Base-by-base conservation (phyloP, 2,329 filamentous ascomycete species). In the Epicoccum sorghinum region DNA sequence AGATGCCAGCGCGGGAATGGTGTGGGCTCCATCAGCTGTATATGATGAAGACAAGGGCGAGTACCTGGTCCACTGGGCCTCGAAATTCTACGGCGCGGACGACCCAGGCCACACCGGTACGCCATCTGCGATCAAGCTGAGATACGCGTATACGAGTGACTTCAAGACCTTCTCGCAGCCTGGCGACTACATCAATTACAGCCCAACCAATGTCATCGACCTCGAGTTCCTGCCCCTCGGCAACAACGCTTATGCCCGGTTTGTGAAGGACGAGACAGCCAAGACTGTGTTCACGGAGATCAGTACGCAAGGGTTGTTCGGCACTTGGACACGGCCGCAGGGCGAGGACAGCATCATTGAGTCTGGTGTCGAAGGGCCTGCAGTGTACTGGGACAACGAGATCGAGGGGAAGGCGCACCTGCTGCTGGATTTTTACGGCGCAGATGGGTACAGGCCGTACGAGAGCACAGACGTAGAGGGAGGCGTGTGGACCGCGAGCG, bases 1-100 rank as follows among this genome's bases (percentile, higher is more conserved):
- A 59, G 77, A 82, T 52, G 67, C 68, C n/a, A 79, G 76, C 3
- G 83, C 81, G 0, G 83, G 82, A 3, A 85, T 84, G 82, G 81
- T 83, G 0, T 85, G 83, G 83, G 83, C 82, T 0, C 83, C 83
- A 0, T 79, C 81, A 45, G 82, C 82, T 0, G 78, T 84, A 46
- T 85, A 78, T 77, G 81, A 85, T 58, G 70, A 75, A 0, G 67
- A 70, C 1, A 77, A 79, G 61, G 62, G 66, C 13, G 73, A 78
- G 38, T 82, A 79, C 65, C 75, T 79, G 14, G 75, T 82, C 40
- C 79, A 80, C 65, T 83, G 80, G 81, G 72, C 81, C 0, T 75
- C 75, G 6, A 74, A 78, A 12, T 70, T 73, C 48, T 85, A 84
- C 54, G 60, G 76, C 1, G 58, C 77, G 3, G 77, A 75, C 4